Base-by-base conservation (phyloP, 2,329 filamentous ascomycete genomes). In the Colletotrichum sidae region DNA sequence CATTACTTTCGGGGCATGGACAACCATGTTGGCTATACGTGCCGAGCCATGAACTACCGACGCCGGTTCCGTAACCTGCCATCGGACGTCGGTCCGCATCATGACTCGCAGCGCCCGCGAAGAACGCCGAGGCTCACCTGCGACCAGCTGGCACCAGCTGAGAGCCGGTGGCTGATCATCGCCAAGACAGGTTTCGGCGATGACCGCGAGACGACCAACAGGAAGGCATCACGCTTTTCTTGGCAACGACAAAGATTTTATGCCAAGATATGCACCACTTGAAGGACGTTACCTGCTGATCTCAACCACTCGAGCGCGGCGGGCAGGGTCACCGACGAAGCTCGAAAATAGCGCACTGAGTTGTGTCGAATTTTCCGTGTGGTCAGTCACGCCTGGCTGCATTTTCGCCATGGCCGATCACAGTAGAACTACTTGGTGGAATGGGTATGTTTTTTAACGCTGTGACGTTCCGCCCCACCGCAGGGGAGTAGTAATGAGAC, bases 21-120 rank as follows among this genome's bases (percentile, higher is more conserved):
- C 17, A 33, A 13, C 50, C 51, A 9, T 51, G 56, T 51, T 17
- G 41, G 9, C 38, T 17, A 51, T 13, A 39, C 33, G 15, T 34
- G 38, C 8, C 17, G 8, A 34, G 11, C 4, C 5, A 8, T 15
- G 33, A 60, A 44, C 37, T 64, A 55, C 55, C 37, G 50, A 50
- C 38, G 15, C 13, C 13, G 7, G 15, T 41, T 17, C 51, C 38
- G 44, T 4, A 25, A 25, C 25, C 7, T 12, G 42, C 15, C 13
- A 46, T 60, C 13, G 34, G 60, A 52, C 46, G 25, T n/a, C 34
- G 45, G 25, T 13, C 49, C 33, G 38, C 13, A 12, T 15, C 17
- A 60, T 60, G 55, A 49, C 50, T 60, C 13, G 56, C 53, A 46
- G 33, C 42, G 53, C 41, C 41, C 17, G 44, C 35, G 44, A 49